Evolutionary conservation across 2,329 filamentous ascomycete genomes (phyloP).

Genomic region (Cordyceps farinosa): DNA sequence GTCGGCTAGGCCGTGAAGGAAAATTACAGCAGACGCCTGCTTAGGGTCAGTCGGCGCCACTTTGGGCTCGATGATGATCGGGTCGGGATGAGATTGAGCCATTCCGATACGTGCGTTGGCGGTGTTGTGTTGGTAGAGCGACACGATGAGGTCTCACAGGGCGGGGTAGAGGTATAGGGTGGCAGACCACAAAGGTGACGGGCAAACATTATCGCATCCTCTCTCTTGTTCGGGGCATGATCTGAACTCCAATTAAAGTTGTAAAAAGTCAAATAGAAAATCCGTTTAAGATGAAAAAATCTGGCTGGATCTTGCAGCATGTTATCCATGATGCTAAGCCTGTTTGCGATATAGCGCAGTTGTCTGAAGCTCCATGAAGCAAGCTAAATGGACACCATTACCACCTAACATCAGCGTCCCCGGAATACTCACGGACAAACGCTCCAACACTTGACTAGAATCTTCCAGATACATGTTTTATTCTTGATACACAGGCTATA

Average conservation of each 20-base stretch:
- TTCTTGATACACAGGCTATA: not conserved
- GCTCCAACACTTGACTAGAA: not conserved
- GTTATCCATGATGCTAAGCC: no score
- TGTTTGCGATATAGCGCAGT: no score
- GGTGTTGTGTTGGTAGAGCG: not conserved
- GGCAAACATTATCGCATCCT: no score
- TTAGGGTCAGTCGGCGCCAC: not conserved
- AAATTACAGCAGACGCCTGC: constrained; percentile 2
- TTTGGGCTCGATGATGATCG: not conserved
- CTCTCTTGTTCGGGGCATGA: no score
- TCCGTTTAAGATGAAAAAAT: no score
- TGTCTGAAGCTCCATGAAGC: no score
- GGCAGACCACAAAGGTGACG: not conserved
- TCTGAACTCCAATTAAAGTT: no score
- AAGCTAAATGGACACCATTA: no score
- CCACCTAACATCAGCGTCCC: no score
- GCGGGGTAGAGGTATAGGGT: constrained; percentile 4
- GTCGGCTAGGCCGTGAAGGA: constrained; percentile 6
- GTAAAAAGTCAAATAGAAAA: no score
- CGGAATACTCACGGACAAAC: no score
- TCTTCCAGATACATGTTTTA: not conserved
- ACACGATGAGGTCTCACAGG: not conserved
- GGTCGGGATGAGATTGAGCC: not conserved
- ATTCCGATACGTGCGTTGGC: not conserved
- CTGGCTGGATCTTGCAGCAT: no score